Conservation (phyloP, 768 basidiomycete species). For the Rickenella mellea region DNA sequence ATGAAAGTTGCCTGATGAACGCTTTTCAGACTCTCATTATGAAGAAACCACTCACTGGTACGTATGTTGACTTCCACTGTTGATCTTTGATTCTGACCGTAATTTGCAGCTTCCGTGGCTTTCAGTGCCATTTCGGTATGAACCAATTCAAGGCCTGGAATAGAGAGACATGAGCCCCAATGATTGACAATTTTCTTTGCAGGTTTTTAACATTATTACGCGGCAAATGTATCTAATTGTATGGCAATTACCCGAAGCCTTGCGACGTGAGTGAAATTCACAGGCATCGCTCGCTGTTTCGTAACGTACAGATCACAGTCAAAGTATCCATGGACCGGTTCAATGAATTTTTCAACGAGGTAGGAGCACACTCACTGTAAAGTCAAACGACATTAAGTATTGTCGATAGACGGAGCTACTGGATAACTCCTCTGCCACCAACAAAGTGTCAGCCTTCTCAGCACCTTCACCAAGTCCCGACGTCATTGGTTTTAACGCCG, state of each 20-base stretch:
- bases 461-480: constrained; percentile 8
- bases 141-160: not conserved
- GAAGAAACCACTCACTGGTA: not conserved
- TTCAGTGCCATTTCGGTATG: not conserved
- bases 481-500: constrained; percentile 42
- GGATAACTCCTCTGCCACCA: constrained; percentile 25
- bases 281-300: constrained; percentile 11
- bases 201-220: constrained; percentile 53
- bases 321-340: constrained; percentile 60
- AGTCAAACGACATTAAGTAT: not conserved
- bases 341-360: constrained; percentile 34
- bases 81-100: not conserved
- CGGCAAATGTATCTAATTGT: constrained; percentile 32
- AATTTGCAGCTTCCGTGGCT: not conserved
- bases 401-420: constrained; percentile 32
- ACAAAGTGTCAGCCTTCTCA: constrained; percentile 6
- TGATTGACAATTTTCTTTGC: not conserved
- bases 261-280: constrained; percentile 16
- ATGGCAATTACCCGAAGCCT: constrained; percentile 19
- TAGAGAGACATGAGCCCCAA: too few species aligned
- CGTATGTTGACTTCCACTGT: not conserved
- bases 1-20: not conserved
- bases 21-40: not conserved
- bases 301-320: constrained; percentile 17
- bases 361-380: not conserved